Conservation (phyloP, 108 stramenopile genomes). For the Pseudonitzschia pungens region DNA sequence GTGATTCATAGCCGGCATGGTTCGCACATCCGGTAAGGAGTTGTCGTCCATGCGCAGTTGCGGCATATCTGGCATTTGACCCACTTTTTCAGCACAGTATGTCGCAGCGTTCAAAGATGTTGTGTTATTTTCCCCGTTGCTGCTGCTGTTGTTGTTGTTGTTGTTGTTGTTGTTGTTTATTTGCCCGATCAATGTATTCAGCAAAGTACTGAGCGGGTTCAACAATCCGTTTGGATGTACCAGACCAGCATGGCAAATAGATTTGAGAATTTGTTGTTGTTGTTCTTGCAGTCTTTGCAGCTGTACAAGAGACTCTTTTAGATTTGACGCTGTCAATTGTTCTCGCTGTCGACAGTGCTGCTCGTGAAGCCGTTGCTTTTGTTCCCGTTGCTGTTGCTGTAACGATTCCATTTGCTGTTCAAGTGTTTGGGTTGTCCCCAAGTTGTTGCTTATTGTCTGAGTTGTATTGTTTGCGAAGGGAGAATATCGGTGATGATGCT, state of each 20-base stretch:
- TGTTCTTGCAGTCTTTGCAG: slow-evolving; percentile 1
- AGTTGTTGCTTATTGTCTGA: background rate
- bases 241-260: background rate
- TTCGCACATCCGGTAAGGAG: background rate
- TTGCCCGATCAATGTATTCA: background rate
- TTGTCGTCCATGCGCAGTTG: background rate
- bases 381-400: background rate
- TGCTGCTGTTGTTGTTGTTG: background rate
- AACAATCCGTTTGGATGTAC: background rate
- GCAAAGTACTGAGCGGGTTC: background rate
- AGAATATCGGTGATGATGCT: background rate
- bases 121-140: background rate
- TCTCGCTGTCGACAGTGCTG: background rate
- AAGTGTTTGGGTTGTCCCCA: background rate
- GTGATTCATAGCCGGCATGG: background rate
- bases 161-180: background rate
- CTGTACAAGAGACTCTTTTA: background rate
- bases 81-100: background rate
- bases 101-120: background rate
- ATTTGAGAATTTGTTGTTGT: slow-evolving; percentile 1
- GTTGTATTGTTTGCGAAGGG: background rate
- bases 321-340: background rate
- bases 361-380: background rate
- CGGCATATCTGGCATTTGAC: background rate
- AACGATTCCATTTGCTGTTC: background rate